Evolutionary conservation across 1,284 basidiomycete species (phyloP).

Genomic region (Marasmius oreades): DNA sequence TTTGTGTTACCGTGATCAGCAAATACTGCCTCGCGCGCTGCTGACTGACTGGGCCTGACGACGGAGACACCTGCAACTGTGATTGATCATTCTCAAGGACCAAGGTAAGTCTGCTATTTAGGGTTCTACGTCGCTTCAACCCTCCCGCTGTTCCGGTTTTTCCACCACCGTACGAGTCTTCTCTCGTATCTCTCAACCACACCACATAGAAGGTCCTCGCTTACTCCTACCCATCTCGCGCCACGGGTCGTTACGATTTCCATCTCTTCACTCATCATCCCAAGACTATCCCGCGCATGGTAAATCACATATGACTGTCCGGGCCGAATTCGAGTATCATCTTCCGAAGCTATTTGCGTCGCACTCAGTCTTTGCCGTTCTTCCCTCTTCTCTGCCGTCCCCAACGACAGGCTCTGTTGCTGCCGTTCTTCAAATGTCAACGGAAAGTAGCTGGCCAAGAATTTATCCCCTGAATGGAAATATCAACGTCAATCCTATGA

Average conservation of each 20-base stretch:
- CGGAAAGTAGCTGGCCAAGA: slow-evolving; percentile 44
- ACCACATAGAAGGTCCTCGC: slow-evolving; percentile 41
- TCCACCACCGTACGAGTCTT: slow-evolving; percentile 50
- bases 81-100: not conserved
- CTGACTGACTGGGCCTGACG: not conserved
- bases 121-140: slow-evolving; percentile 1
- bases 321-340: slow-evolving; percentile 29
- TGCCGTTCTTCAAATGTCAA: slow-evolving; percentile 17
- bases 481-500: slow-evolving; percentile 5
- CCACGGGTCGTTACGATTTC: slow-evolving; percentile 44
- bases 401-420: not conserved
- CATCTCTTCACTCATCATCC: slow-evolving; percentile 49
- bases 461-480: slow-evolving; percentile 21
- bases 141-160: slow-evolving; percentile 20
- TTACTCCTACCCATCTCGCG: slow-evolving; percentile 50
- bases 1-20: not conserved
- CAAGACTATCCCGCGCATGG: slow-evolving; percentile 54
- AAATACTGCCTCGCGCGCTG: not conserved
- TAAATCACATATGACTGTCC: slow-evolving; percentile 60
- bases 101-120: no score
- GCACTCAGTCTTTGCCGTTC: not conserved
- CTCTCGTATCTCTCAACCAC: slow-evolving; percentile 62
- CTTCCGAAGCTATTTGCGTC: slow-evolving; percentile 5
- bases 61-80: no score
- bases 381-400: not conserved